phyloP scores from a whole-genome alignment of 148 eudicot genomes.

The Vaccinium darrowii region DNA sequence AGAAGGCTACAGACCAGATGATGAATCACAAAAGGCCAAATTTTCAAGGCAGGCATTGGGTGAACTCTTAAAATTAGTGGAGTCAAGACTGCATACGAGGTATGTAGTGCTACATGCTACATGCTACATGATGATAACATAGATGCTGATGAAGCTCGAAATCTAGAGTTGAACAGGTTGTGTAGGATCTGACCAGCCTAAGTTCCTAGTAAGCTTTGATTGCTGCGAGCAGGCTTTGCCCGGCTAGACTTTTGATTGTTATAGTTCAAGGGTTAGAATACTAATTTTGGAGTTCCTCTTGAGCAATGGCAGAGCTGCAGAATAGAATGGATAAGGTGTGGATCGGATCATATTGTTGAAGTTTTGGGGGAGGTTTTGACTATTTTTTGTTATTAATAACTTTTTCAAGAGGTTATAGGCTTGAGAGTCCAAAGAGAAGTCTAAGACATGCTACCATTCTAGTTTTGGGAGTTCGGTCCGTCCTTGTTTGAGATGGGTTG shows the following conservation, averaged over 20 bases:
- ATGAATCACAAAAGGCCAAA: constrained; percentile 36
- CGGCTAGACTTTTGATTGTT: not conserved
- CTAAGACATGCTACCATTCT: not conserved
- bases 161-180: not conserved
- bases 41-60: constrained; percentile 46
- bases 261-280: not conserved
- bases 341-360: not conserved
- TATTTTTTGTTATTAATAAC: not conserved
- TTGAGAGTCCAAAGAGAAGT: not conserved
- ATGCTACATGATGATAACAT: not conserved
- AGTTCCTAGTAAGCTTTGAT: not conserved
- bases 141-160: not conserved
- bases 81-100: constrained; percentile 51
- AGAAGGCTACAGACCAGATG: constrained; percentile 28
- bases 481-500: not conserved
- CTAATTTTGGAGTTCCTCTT: not conserved
- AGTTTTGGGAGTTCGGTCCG: not conserved
- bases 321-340: not conserved
- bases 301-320: not conserved
- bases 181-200: not conserved
- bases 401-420: not conserved
- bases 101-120: constrained; percentile 11
- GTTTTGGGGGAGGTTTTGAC: not conserved
- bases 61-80: constrained; percentile 46
- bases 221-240: not conserved